Conservation (phyloP, 495 filamentous ascomycete species). For the Aspergillus funiculosus region DNA sequence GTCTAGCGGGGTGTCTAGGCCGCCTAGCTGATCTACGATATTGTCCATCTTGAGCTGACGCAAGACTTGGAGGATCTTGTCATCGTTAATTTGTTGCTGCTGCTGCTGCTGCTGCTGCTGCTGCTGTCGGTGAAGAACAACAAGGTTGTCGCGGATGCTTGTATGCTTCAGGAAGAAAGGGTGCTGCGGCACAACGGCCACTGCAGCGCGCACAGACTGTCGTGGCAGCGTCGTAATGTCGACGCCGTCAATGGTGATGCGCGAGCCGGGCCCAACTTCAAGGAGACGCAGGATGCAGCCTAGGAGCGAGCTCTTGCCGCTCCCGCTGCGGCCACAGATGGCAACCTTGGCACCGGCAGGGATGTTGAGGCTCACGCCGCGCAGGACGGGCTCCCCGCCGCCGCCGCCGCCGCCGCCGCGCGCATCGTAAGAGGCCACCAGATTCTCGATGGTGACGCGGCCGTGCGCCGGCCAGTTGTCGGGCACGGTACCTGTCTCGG, state of each 20-base stretch:
- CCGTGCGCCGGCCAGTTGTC: not conserved
- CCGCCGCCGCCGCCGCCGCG: not conserved
- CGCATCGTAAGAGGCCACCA: not conserved
- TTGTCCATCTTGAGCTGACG: not conserved
- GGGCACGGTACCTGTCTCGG: not conserved
- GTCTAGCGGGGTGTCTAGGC: not conserved
- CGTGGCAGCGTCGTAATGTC: slow-evolving; percentile 21
- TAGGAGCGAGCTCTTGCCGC: not conserved
- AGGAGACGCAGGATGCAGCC: not conserved
- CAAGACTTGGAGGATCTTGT: not conserved
- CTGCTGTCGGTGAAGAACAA: not conserved
- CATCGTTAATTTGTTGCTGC: not conserved
- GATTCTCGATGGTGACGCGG: not conserved
- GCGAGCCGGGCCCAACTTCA: not conserved
- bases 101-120: not conserved
- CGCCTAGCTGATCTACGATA: not conserved
- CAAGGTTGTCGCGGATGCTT: slow-evolving; percentile 1
- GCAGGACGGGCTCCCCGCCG: not conserved
- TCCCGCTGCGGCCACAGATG: not conserved
- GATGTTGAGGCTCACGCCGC: not conserved
- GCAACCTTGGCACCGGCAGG: not conserved
- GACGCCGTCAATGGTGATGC: not conserved
- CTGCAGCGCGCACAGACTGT: slow-evolving; percentile 23
- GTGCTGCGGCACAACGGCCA: slow-evolving; percentile 43
- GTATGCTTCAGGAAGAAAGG: slow-evolving; percentile 24